Base-by-base conservation (phyloP, 2,329 filamentous ascomycete genomes). In the Tympanopsis confertula region DNA sequence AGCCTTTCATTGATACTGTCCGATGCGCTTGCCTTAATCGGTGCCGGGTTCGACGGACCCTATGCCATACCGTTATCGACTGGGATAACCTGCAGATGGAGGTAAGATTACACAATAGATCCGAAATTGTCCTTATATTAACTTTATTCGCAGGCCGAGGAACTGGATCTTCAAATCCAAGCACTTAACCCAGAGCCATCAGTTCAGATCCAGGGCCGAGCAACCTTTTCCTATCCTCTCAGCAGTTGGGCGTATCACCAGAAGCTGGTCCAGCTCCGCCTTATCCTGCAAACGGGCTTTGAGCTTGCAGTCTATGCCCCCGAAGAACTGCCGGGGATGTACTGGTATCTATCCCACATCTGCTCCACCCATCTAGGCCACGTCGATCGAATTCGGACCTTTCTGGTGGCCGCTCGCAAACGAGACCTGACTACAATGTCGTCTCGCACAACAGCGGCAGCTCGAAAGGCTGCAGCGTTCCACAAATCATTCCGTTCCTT, bases 171-270 rank as follows among this genome's bases (percentile, higher is more conserved):
- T 22, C 66, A 80, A 20, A 62, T 91, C 14, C 76, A 81, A 39
- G 54, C 63, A 13, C 5, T 65, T 75, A 39, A 71, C 73, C 17
- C 63, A 69, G 13, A 82, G 86, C 53, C 59, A 71, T 30, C 69
- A 81, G 2, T 55, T 81, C 13, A 56, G 68, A 22, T 65, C 68
- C 41, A 59, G 61, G 62, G 61, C 3, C 71, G 79, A 33, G 63
- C 69, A 29, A 69, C 74, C 1, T 80, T 74, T 51, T 69, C 79
- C 0, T 81, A 84, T 38, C 79, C 86, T 0, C 67, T 96, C 1
- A 86, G 84, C 1, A 87, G 83, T 3, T 98, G 91, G 91, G 75
- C 80, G 0, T 93, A 89, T 49, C 73, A 88, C 42, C 85, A 94
- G 58, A 96, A 95, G 57, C 69, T 95, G n/a, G 75, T 74, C 20